phyloP scores from a whole-genome alignment of 2,329 filamentous ascomycete species.

The Delphinella strobiligena region DNA sequence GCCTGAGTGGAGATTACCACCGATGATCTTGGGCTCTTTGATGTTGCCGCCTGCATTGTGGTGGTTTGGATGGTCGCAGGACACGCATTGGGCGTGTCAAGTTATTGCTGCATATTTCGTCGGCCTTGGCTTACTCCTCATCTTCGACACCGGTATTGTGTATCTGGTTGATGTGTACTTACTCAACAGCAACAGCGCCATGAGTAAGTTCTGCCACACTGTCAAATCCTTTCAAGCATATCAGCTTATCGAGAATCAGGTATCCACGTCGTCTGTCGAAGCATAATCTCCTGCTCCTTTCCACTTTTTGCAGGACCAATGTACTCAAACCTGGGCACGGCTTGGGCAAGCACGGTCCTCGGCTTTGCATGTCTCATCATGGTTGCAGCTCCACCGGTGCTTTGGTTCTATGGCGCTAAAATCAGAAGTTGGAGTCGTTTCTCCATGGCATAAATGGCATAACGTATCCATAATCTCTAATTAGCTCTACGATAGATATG shows the following conservation, averaged over 20 bases:
- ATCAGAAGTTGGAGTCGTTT: slow-evolving; percentile 11
- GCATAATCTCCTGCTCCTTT: slow-evolving; percentile 10
- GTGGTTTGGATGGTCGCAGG: slow-evolving; percentile 39
- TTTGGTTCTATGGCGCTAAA: slow-evolving; percentile 16
- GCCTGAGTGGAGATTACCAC: slow-evolving; percentile 36
- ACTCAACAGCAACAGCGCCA: slow-evolving; percentile 21
- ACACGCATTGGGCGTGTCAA: slow-evolving; percentile 31
- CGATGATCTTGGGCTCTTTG: slow-evolving; percentile 39
- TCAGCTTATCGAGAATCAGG: neutral
- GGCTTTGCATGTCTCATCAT: slow-evolving; percentile 19
- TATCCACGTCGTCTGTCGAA: slow-evolving; percentile 7
- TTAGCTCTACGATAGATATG: too few species aligned
- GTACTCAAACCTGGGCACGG: slow-evolving; percentile 21
- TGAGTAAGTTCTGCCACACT: slow-evolving; percentile 11
- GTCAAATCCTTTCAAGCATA: neutral
- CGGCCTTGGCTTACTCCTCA: slow-evolving; percentile 30
- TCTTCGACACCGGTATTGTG: slow-evolving; percentile 33
- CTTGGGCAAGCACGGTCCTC: slow-evolving; percentile 19
- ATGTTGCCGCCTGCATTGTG: slow-evolving; percentile 37
- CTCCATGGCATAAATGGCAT: neutral
- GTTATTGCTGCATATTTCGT: slow-evolving; percentile 30
- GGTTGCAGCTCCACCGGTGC: slow-evolving; percentile 14
- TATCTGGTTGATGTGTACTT: slow-evolving; percentile 36
- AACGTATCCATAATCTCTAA: too few species aligned
- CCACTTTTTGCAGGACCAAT: slow-evolving; percentile 23